phyloP scores from a whole-genome alignment of 148 eudicot species.

The Limonium bicolor region DNA sequence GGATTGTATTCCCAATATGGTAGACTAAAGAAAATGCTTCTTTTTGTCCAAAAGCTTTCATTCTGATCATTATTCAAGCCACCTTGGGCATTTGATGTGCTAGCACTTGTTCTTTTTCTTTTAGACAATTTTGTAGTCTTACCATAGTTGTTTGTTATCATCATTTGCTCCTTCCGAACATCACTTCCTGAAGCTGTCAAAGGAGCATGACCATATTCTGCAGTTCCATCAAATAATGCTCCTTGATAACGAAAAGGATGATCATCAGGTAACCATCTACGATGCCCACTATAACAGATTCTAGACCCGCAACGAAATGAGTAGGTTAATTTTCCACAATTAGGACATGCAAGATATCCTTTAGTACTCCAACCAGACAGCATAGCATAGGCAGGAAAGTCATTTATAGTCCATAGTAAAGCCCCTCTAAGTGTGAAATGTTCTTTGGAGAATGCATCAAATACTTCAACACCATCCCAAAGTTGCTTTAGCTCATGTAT shows the following conservation, averaged over 20 bases:
- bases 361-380: slow-evolving; percentile 2
- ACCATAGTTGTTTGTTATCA: background rate
- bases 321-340: background rate
- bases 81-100: background rate
- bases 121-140: background rate
- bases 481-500: slow-evolving; percentile 3
- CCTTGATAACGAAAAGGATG: background rate
- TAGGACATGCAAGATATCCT: slow-evolving; percentile 7
- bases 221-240: slow-evolving; percentile 3
- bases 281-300: background rate
- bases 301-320: background rate
- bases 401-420: slow-evolving; percentile 11
- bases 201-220: slow-evolving; percentile 3
- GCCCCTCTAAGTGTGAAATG: background rate
- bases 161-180: background rate
- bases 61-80: background rate
- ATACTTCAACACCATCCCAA: background rate
- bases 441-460: background rate
- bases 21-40: background rate
- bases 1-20: background rate
- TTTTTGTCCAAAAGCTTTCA: background rate
- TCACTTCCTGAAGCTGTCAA: background rate
- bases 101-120: background rate
- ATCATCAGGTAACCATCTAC: slow-evolving; percentile 1
- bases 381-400: slow-evolving; percentile 6